phyloP scores from a whole-genome alignment of 495 filamentous ascomycete species.

The Neurospora sp. region DNA sequence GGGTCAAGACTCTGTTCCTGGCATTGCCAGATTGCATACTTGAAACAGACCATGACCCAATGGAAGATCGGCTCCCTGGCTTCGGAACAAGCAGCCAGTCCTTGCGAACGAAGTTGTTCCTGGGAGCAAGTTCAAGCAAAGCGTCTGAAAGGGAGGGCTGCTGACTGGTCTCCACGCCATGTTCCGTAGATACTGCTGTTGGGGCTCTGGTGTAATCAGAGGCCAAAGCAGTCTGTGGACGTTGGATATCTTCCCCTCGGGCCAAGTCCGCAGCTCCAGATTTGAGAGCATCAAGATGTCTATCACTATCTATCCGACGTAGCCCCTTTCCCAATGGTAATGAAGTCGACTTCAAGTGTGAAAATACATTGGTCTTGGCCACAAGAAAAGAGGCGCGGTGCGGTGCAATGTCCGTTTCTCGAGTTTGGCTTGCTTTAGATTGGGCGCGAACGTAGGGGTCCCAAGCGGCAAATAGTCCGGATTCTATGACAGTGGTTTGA shows the following conservation, averaged over 20 bases:
- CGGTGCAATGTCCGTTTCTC: not conserved
- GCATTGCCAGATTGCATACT: constrained; percentile 10
- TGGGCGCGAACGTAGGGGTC: not conserved
- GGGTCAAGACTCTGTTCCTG: not conserved
- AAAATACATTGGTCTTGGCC: not conserved
- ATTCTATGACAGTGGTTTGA: not conserved
- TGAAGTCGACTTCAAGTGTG: not conserved
- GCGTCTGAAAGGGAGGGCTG: not conserved
- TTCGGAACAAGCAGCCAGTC: not conserved
- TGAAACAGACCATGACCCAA: constrained; percentile 13
- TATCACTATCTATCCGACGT: constrained; percentile 14
- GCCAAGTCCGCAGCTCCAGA: not conserved
- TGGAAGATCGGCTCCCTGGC: not conserved
- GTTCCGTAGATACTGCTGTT: not conserved
- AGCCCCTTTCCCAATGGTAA: not conserved
- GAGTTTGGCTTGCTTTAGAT: not conserved
- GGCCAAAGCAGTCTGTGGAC: not conserved
- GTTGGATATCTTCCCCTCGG: not conserved
- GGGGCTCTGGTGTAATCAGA: not conserved
- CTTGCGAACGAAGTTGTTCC: not conserved
- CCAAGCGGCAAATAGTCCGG: not conserved
- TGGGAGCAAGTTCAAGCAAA: not conserved
- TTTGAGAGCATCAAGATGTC: constrained; percentile 2
- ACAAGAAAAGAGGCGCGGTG: not conserved
- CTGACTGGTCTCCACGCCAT: not conserved